These are phyloP conservation scores for Xylariales sp. DNA, from an alignment of 2,329 filamentous ascomycete genomes.

Conservation along the genomic window DNA sequence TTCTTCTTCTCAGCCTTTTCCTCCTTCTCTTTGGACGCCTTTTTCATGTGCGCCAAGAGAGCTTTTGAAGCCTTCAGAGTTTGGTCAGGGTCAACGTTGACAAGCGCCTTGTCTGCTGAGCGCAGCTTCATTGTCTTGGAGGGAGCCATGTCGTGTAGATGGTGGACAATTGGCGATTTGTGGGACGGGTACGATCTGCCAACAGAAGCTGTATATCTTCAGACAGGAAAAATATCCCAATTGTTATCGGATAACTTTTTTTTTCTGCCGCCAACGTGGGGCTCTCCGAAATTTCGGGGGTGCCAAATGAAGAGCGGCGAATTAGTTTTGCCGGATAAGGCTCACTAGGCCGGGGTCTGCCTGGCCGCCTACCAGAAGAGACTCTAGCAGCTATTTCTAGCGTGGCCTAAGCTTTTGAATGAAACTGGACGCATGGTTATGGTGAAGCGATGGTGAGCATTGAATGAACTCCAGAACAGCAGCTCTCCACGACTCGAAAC, in stretches of 20 bases:
- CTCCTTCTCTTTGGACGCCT: conserved; percentile 43
- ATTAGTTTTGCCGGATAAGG: not conserved
- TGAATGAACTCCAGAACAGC: too few species aligned
- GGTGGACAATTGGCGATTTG: conserved; percentile 1
- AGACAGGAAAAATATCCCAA: too few species aligned
- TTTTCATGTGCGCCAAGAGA: conserved; percentile 58
- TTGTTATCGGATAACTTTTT: too few species aligned
- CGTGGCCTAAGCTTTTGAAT: too few species aligned
- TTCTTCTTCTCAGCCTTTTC: conserved; percentile 48
- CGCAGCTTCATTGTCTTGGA: conserved; percentile 33
- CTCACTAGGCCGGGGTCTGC: not conserved
- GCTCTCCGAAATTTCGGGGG: not conserved
- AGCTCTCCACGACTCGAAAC: too few species aligned
- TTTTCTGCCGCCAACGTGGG: too few species aligned
- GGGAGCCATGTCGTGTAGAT: conserved; percentile 31
- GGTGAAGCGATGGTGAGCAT: not conserved
- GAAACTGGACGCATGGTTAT: too few species aligned
- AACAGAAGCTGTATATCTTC: too few species aligned
- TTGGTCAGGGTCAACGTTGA: conserved; percentile 40
- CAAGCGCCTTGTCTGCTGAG: conserved; percentile 20
- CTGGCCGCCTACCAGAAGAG: too few species aligned
- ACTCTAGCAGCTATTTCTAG: too few species aligned
- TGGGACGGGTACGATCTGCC: too few species aligned
- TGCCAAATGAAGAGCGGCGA: not conserved
- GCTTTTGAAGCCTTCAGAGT: conserved; percentile 60